Evolutionary conservation across 2,329 filamentous ascomycete genomes (phyloP), one percentile per base, ranked within the genome.

Genomic region (Colletotrichum chlorophyti): DNA sequence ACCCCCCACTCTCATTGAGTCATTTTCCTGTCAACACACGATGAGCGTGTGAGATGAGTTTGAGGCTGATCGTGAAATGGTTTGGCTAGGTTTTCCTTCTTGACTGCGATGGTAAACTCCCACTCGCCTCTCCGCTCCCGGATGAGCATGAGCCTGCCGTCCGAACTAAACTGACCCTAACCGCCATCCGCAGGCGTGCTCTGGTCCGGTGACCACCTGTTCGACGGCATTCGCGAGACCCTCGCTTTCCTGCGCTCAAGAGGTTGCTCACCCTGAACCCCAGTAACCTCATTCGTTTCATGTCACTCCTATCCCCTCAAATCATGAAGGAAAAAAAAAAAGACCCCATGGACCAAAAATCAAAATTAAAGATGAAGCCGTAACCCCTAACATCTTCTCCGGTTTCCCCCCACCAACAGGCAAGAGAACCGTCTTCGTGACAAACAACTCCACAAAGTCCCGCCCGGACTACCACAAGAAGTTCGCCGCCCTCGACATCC

Each of bases 381-480:
- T 59, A 41, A 37, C 48, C 35, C 37, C 21, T 45, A 32, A 45
- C 46, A 19, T 60, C 15, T 40, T 17, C 55, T 64, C 17, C 35
- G 15, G 10, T 37, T 40, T 27, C 42, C 23, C 19, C 35, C 6
- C 14, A 62, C 49, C 21, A 29, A 26, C 50, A 95, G 93, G 91
- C 70, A 99, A 99, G 76, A 89, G 89, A 71, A 84, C 95, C 29
- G 88, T 99, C 52, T 99, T 99, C 71, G 95, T 99, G 49, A 99
- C 95, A 35, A 99, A 99, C 79, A 99, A 99, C 79, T 97, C 93
- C 70, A 98, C 95, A 55, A 99, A 99, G 74, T 97, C 94, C 10
- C 90, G 95, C 54, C 80, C 84, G 46, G 93, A 97, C 72, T 99
- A 99, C 76, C 89, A 90, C 73, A 92, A 94, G 79, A 99, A 98